Evolutionary conservation across 2,329 filamentous ascomycete genomes (phyloP), one percentile per base, ranked within the genome.

Genomic region (Cytospora piceicola): DNA sequence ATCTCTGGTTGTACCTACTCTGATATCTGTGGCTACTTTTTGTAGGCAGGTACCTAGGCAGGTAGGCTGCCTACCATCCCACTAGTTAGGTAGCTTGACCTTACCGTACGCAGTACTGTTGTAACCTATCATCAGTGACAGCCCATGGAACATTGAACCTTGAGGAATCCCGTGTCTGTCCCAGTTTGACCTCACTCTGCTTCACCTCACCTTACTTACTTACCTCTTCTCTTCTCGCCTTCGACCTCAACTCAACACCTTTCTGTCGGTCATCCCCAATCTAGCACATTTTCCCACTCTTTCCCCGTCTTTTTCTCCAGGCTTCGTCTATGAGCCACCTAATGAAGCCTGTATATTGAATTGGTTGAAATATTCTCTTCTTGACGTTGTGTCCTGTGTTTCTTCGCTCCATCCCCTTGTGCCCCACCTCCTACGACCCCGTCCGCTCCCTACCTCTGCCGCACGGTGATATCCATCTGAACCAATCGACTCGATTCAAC

Each of bases 281-380:
- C 61, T 24, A 64, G 49, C 60, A 54, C 30, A 46, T 58, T 56
- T 34, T 34, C 52, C 63, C 56, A 46, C 63, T 58, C 42, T 39
- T 61, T 63, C 57, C 54, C 24, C 34, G 62, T 56, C 60, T 59
- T 63, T 56, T 71, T 70, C 70, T 70, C 69, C 69, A 70, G 70
- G 70, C 68, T 67, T 69, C 68, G 65, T 66, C 64, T 61, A 49
- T 29, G 27, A 67, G 63, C 62, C 36, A 60, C 66, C 63, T 72
- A 72, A 74, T 73, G 72, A 72, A 67, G 71, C 69, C 72, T 73
- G 72, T 74, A 70, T 71, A 74, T 73, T 73, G 69, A 73, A 58
- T 67, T 64, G 57, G 39, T 57, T 63, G 52, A 53, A 53, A 58
- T 66, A 58, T 65, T 62, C 58, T 58, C 51, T 57, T 64, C 68